phyloP scores from a whole-genome alignment of 163 green algal species.

The Scenedesmus sp. region DNA sequence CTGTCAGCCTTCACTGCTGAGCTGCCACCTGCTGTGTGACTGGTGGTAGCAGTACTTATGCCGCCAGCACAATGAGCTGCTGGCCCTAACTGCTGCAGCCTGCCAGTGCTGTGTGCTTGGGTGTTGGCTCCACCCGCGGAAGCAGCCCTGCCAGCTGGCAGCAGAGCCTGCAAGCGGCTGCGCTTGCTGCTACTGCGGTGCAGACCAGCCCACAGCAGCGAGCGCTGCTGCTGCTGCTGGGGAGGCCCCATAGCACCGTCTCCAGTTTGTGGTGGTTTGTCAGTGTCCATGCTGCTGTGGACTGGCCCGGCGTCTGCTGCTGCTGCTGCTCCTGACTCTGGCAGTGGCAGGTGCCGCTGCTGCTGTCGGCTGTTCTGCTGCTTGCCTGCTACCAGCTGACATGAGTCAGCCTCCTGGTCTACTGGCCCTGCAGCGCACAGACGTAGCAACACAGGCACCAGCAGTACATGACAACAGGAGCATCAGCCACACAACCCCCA shows the following conservation, averaged over 20 bases:
- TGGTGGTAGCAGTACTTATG: background rate
- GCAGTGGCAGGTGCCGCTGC: background rate
- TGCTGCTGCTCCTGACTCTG: background rate
- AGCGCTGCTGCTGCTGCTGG: background rate
- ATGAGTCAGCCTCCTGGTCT: background rate
- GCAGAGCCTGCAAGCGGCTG: slow-evolving; percentile 7
- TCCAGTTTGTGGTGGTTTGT: background rate
- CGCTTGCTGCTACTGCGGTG: slow-evolving; percentile 28
- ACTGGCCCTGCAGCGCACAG: background rate
- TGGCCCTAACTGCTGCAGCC: background rate
- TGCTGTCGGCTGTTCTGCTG: slow-evolving; percentile 19
- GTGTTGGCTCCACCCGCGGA: background rate
- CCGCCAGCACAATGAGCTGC: background rate
- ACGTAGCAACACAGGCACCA: slow-evolving; percentile 19
- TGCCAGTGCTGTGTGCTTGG: background rate
- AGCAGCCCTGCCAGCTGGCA: background rate
- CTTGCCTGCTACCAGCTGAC: background rate
- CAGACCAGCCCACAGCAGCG: slow-evolving; percentile 38
- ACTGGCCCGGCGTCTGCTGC: background rate
- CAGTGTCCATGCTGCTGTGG: background rate
- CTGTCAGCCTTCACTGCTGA: slow-evolving; percentile 21
- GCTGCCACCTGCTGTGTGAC: background rate
- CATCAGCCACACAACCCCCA: background rate
- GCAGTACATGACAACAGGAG: background rate
- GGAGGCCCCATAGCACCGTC: background rate